Evolutionary conservation across 2,329 filamentous ascomycete species (phyloP).

Genomic region (Byssothecium circinans): DNA sequence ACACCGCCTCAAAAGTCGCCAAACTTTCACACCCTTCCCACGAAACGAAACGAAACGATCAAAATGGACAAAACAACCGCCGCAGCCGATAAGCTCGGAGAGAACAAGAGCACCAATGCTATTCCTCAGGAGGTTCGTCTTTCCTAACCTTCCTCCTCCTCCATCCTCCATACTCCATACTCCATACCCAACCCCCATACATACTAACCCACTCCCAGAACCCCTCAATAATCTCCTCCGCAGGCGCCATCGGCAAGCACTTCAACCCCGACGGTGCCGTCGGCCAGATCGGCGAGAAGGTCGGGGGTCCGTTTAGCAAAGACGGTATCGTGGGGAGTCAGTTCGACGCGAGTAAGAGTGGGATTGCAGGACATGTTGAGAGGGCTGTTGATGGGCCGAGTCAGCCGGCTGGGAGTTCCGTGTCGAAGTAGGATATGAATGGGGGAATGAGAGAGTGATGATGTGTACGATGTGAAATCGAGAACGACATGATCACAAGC

Average conservation of each 20-base stretch:
- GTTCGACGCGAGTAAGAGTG: conserved; percentile 56
- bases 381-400: conserved; percentile 46
- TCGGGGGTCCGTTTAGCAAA: conserved; percentile 50
- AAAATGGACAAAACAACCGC: conserved; percentile 24
- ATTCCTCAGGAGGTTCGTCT: conserved; percentile 26
- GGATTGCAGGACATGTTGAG: conserved; percentile 59
- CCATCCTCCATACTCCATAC: too few relatives aligned
- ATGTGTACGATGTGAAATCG: background rate
- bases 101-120: conserved; percentile 32
- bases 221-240: conserved; percentile 50
- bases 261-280: conserved; percentile 55
- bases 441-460: background rate
- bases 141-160: background rate
- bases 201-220: too few relatives aligned
- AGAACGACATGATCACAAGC: too few relatives aligned
- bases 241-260: conserved; percentile 57
- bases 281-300: conserved; percentile 54
- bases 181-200: too few relatives aligned
- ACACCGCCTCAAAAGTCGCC: too few relatives aligned
- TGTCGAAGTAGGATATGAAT: conserved; percentile 7
- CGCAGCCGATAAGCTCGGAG: conserved; percentile 32
- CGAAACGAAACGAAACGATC: too few relatives aligned
- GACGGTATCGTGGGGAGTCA: conserved; percentile 59
- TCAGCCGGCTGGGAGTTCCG: conserved; percentile 36
- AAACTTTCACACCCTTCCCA: too few relatives aligned